Evolutionary conservation across 2,329 filamentous ascomycete genomes (phyloP), one percentile per base, ranked within the genome.

Genomic region (Stagonosporopsis cucurbitacearum): DNA sequence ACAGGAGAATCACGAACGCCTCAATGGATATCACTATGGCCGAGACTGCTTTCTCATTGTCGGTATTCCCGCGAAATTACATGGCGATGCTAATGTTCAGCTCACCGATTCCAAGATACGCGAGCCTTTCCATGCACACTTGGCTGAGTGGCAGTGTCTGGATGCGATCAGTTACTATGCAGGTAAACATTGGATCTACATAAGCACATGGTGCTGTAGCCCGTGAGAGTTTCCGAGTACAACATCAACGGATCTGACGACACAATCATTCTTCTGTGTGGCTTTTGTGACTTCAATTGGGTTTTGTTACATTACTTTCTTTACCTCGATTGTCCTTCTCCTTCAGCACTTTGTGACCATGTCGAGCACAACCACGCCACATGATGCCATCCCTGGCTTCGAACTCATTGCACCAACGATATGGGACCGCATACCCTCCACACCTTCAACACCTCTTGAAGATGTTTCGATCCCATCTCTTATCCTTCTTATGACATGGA

Each of bases 401-500:
- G 41, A 50, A 43, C 53, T 39, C 33, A 57, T 57, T 2, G 46
- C 54, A n/a, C 48, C 54, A 15, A 32, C 54, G 23, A 52, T 57
- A 39, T 57, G 54, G 54, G 54, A 57, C 33, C 54, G 44, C 11
- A 52, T 52, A 25, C 43, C 54, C 3, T 52, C 54, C 8, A 52
- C 39, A 41, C 52, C 52, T 25, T 55, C 52, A 3, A 55, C 52
- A 30, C 52, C 52, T 28, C 45, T 42, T 22, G 41, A 46, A 22
- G 36, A 46, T 22, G 45, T 36, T 12, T 32, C 41, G 28, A 46
- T 41, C 11, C 53, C 67, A 17, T 65, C 63, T n/a, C 57, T 70
- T 9, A 65, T 72, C 25, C 32, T 70, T 8, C 51, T 72, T 9
- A 63, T 64, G 42, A 63, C 67, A n/a, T 72, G 69, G 69, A 70